Evolutionary conservation across 352 stramenopile species (phyloP), one percentile per base, ranked within the genome.

Genomic region (Pythium brachiatum): DNA sequence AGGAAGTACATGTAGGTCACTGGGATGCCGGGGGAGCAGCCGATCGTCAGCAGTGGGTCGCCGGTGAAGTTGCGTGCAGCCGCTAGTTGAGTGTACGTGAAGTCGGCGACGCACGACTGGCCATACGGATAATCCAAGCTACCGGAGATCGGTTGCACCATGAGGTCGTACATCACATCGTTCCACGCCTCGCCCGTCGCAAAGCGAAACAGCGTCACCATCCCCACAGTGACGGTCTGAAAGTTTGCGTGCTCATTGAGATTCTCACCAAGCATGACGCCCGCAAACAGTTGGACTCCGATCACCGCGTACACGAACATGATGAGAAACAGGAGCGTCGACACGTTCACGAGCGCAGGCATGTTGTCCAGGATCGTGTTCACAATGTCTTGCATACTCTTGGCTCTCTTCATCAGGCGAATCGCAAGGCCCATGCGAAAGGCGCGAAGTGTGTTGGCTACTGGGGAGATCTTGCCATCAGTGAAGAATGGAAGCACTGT

Each of bases 261-360:
- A 16, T 72, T 71, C n/a, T 80, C 69, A 13, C 79, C 79, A 7
- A 91, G 62, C 38, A 66, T 74, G 3, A 90, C 71, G 6, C 70
- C 69, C 2, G 73, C 78, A 57, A 90, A 94, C 5, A 94, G 65
- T 52, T 94, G 81, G 23, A 94, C 79, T 4, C 84, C 84, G 20
- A 92, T 81, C 13, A 94, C 74, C 2, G 78, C 75, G 65, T 89
- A 94, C 27, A 93, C 84, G 53, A 94, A 92, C 48, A 90, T 85
- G 59, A 91, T 66, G 18, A 94, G 62, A 15, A 80, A 75, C 58
- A 92, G 71, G 15, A 94, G 64, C 43, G 69, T 80, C 3, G 67
- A 86, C 2, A 94, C 82, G 60, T 94, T 94, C 15, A 88, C 38
- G 16, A 94, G 72, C n/a, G 84, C 82, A 18, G 85, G 75, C 56